Conservation (phyloP, 2,329 filamentous ascomycete species). For the Pyricularia pennisetigena region DNA sequence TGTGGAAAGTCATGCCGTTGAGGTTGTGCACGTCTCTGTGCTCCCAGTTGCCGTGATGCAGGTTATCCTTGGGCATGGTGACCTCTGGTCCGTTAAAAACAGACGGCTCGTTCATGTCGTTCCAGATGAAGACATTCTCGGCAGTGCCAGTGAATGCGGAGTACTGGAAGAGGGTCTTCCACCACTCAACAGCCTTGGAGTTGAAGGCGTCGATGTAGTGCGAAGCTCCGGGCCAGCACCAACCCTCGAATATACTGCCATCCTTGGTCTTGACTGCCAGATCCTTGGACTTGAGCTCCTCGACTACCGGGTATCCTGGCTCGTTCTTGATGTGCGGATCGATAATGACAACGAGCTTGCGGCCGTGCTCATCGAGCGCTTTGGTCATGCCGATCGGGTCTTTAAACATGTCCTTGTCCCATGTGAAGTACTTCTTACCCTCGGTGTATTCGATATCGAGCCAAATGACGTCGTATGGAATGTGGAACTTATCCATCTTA, state of each 20-base stretch:
- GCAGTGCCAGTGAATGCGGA: conserved; percentile 77
- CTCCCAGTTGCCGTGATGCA: conserved; percentile 88
- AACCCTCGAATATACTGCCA: conserved; percentile 80
- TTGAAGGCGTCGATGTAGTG: conserved; percentile 97
- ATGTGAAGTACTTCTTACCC: conserved; percentile 96
- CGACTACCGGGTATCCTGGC: conserved; percentile 63
- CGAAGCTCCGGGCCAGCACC: conserved; percentile 97
- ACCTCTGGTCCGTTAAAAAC: conserved; percentile 98
- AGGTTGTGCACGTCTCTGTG: conserved; percentile 95
- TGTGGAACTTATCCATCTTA: conserved; percentile 90
- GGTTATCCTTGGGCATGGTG: conserved; percentile 97
- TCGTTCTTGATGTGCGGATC: conserved; percentile 97
- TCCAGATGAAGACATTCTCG: conserved; percentile 91
- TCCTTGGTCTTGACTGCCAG: conserved; percentile 87
- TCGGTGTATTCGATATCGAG: conserved; percentile 97
- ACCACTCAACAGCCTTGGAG: conserved; percentile 85
- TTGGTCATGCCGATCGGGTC: conserved; percentile 82
- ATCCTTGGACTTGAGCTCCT: conserved; percentile 75
- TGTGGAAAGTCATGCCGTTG: conserved; percentile 91
- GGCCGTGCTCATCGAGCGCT: conserved; percentile 72
- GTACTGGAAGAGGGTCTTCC: conserved; percentile 81
- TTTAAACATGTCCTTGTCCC: conserved; percentile 81
- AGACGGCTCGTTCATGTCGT: conserved; percentile 99
- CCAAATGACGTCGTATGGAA: conserved; percentile 98
- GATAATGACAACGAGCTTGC: conserved; percentile 89